phyloP scores from a whole-genome alignment of 2,329 filamentous ascomycete genomes.

The Trichoderma sp. region DNA sequence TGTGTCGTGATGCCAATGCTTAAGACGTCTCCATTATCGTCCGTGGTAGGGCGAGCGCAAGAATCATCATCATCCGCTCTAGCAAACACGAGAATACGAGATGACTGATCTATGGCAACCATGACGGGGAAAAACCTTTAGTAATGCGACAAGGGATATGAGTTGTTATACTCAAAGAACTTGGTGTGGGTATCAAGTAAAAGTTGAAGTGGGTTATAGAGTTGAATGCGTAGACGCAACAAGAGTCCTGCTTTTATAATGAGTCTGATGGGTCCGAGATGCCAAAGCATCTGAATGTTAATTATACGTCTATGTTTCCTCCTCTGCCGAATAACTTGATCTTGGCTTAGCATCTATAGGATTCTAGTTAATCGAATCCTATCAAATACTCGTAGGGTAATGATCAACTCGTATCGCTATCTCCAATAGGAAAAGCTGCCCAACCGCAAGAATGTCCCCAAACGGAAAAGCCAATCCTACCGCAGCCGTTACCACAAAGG shows the following conservation, averaged over 20 bases:
- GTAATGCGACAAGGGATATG: not conserved
- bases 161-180: not conserved
- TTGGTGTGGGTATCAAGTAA: not conserved
- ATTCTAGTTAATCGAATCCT: not conserved
- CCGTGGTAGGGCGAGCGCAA: not conserved
- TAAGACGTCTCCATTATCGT: not conserved
- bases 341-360: not conserved
- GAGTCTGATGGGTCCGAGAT: not conserved
- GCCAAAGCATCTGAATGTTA: not conserved
- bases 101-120: not conserved
- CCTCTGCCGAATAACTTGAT: not conserved
- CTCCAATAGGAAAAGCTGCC: not conserved
- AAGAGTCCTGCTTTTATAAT: not conserved
- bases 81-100: not conserved
- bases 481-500: not conserved
- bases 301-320: not conserved
- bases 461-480: not conserved
- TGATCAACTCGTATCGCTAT: not conserved
- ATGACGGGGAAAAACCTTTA: not conserved
- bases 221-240: not conserved
- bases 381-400: not conserved
- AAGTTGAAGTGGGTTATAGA: not conserved
- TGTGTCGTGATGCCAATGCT: not conserved
- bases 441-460: not conserved
- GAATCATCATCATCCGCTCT: not conserved